Base-by-base conservation (phyloP, 2,329 filamentous ascomycete genomes). In the Diplodia mutila region DNA sequence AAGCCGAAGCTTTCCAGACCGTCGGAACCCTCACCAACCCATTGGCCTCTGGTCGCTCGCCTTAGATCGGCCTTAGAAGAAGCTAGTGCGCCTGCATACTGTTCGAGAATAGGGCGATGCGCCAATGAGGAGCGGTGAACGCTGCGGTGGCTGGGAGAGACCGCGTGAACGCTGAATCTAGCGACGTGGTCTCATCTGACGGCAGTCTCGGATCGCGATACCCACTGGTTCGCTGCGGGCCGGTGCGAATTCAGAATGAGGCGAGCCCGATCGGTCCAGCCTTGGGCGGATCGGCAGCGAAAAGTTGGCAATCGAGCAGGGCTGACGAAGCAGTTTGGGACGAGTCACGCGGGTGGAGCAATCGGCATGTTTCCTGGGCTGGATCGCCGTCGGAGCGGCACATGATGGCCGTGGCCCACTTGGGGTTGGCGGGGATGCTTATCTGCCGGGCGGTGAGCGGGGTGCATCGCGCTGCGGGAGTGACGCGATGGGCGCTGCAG, bases 381-480 rank as follows among this genome's bases (percentile, higher is more conserved):
- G 27, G 59, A 63, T 51, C 59, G 18, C 59, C 46, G 42, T 42
- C 25, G n/a, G 57, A 25, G 39, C 46, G 34, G 59, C 59, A 51
- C 59, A 51, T 63, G 59, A 63, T 29, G 27, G 59, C 3, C 11
- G 3, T 37, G 59, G 59, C 59, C 59, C 59, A 63, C 59, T 34
- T 63, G 59, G 59, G 37, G 59, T 34, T 34, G 42, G 27, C 59
- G 27, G 59, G 59, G 59, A 48, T 51, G 59, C 59, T 51, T 63
- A 63, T 63, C 59, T 63, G 59, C 59, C 59, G 46, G 59, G 59
- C 59, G 59, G 59, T 63, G 59, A 51, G 27, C 46, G 42, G 27
- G 18, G 25, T 4, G 57, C 27, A 21, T 16, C 51, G 23, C 12
- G 53, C n/a, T n/a, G 59, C 59, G 59, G 27, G 27, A 34, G 37